Evolutionary conservation across 768 basidiomycete species (phyloP).

Genomic region (Leccinum fibrillosum): DNA sequence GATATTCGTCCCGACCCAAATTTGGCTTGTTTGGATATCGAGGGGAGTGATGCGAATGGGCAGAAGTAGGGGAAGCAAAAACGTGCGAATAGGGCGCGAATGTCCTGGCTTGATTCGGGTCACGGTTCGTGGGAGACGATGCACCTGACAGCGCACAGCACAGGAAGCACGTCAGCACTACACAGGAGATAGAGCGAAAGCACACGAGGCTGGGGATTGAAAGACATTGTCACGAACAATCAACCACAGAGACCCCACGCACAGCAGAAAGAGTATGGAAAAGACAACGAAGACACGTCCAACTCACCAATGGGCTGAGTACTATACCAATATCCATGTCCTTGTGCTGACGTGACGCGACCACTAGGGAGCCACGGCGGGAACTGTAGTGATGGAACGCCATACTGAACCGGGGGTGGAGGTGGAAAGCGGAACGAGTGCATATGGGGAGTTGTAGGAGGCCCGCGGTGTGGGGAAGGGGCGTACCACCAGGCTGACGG

Average conservation of each 20-base stretch:
- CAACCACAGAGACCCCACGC: not conserved
- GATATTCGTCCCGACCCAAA: slow-evolving; percentile 4
- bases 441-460: not conserved
- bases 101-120: slow-evolving; percentile 8
- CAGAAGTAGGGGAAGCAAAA: not conserved
- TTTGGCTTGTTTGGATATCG: slow-evolving; percentile 1
- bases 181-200: not conserved
- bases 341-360: slow-evolving; percentile 10
- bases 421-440: slow-evolving; percentile 13
- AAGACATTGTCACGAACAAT: not conserved
- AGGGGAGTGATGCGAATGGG: not conserved
- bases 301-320: slow-evolving; percentile 19
- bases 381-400: slow-evolving; percentile 11
- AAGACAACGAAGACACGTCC: not conserved
- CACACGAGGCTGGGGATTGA: not conserved
- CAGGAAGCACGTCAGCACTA: slow-evolving; percentile 10
- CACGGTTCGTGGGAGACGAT: slow-evolving; percentile 8
- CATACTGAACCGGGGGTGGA: slow-evolving; percentile 11
- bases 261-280: not conserved
- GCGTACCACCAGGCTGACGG: slow-evolving; percentile 9
- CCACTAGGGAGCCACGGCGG: slow-evolving; percentile 15
- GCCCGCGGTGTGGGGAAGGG: slow-evolving; percentile 7
- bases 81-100: slow-evolving; percentile 4
- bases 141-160: slow-evolving; percentile 10
- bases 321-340: slow-evolving; percentile 23